phyloP scores from a whole-genome alignment of 2,329 filamentous ascomycete genomes.

The Diaporthe sp. region DNA sequence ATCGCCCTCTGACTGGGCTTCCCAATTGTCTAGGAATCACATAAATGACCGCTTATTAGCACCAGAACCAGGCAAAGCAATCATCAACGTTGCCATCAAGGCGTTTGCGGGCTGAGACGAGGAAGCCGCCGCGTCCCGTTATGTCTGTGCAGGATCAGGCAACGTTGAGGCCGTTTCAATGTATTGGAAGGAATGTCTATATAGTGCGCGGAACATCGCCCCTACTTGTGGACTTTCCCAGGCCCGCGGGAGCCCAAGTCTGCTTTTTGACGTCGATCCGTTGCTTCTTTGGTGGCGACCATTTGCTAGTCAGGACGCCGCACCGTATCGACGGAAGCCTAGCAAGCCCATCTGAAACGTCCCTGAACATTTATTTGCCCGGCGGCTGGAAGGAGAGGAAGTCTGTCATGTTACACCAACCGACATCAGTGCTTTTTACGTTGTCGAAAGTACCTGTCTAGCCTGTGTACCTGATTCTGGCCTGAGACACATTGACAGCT shows the following conservation, averaged over 20 bases:
- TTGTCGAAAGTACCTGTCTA: background rate
- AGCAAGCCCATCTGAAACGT: constrained; percentile 8
- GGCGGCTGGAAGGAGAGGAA: constrained; percentile 2
- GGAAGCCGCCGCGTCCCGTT: background rate
- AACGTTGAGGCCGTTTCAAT: background rate
- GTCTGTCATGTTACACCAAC: background rate
- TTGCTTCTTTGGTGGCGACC: background rate
- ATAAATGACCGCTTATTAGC: background rate
- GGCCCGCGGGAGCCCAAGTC: background rate
- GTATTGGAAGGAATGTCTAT: background rate
- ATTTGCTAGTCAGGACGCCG: background rate
- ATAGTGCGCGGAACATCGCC: background rate
- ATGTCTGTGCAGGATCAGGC: background rate
- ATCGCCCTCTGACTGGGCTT: background rate
- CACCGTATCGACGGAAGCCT: background rate
- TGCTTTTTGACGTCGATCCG: constrained; percentile 3
- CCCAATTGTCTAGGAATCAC: background rate
- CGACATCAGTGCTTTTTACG: background rate
- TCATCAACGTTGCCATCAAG: no score
- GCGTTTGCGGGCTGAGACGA: background rate
- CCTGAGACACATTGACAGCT: background rate
- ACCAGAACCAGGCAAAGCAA: background rate
- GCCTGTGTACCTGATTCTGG: background rate
- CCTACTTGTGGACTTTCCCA: constrained; percentile 16
- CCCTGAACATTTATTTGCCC: background rate